A percentile compares a stretch with the other conserved stretches of the same genome.
Evolutionary conservation across 805 yeast genomes (phyloP).

Genomic region (Candida nonsorbophila): DNA sequence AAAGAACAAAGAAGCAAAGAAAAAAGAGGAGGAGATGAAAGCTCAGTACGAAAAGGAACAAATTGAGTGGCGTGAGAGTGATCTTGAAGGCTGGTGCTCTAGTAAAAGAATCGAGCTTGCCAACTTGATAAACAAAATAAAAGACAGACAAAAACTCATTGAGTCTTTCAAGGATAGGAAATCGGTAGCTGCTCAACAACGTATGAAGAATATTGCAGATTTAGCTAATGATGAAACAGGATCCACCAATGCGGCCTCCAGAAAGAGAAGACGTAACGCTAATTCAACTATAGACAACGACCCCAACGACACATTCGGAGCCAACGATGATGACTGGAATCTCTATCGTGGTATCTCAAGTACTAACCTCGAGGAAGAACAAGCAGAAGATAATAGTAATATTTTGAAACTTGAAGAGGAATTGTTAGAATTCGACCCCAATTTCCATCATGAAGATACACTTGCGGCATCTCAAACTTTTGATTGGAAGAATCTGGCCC

Average conservation of each 20-base stretch:
- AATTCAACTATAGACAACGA: conserved; percentile 78
- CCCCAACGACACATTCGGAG: conserved; percentile 91
- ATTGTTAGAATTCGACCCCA: conserved; percentile 76
- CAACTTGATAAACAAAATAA: conserved; percentile 52
- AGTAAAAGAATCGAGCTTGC: conserved; percentile 60
- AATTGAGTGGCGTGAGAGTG: conserved; percentile 68
- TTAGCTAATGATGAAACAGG: conserved; percentile 69
- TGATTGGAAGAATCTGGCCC: conserved; percentile 76
- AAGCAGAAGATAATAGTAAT: conserved; percentile 64
- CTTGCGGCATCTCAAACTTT: conserved; percentile 60
- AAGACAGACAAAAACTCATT: conserved; percentile 63
- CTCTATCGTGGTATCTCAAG: conserved; percentile 79
- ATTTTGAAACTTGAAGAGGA: conserved; percentile 65
- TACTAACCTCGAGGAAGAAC: conserved; percentile 71
- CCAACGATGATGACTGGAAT: conserved; percentile 94
- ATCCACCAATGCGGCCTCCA: conserved; percentile 40
- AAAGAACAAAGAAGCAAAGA: conserved; percentile 75
- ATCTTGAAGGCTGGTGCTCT: conserved; percentile 75
- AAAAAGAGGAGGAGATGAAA: conserved; percentile 52
- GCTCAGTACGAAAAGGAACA: conserved; percentile 64
- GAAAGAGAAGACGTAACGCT: conserved; percentile 40
- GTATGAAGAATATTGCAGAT: conserved; percentile 88
- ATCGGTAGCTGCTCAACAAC: conserved; percentile 83
- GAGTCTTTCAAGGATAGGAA: conserved; percentile 83
- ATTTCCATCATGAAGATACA: conserved; percentile 81